A percentile compares a stretch with the other conserved stretches of the same genome.
These are phyloP conservation scores for Alternaria longipes DNA, from an alignment of 2,329 filamentous ascomycete genomes.

Conservation along the genomic window DNA sequence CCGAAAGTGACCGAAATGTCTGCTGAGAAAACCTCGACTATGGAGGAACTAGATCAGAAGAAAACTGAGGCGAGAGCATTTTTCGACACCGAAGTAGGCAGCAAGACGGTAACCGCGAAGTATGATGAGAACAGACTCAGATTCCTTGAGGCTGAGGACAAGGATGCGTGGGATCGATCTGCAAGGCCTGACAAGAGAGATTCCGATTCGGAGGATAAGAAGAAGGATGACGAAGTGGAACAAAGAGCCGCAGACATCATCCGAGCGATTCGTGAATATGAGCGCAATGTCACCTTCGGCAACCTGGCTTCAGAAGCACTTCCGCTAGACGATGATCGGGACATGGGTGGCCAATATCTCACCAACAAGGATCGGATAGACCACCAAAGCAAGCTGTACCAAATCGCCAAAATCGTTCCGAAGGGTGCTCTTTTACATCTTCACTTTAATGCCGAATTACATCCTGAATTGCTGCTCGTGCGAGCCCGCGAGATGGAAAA, in stretches of 20 bases:
- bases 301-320: conserved; percentile 55
- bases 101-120: not conserved
- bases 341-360: conserved; percentile 60
- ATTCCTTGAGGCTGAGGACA: conserved; percentile 45
- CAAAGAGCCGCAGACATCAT: conserved; percentile 48
- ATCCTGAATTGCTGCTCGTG: conserved; percentile 68
- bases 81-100: conserved; percentile 15
- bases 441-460: conserved; percentile 79
- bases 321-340: conserved; percentile 48
- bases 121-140: conserved; percentile 36
- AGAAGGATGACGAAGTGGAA: conserved; percentile 34
- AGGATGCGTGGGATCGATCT: conserved; percentile 36
- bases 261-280: conserved; percentile 53
- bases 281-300: conserved; percentile 53
- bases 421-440: conserved; percentile 79
- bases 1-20: conserved; percentile 14
- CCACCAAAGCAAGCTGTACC: conserved; percentile 64
- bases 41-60: not conserved
- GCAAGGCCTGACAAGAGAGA: no score
- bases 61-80: not conserved
- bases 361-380: conserved; percentile 56
- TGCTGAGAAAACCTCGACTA: not conserved
- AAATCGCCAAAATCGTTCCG: conserved; percentile 67
- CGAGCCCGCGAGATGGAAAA: conserved; percentile 59
- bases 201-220: no score